Percentiles rank a stretch among this genome's conserved stretches.
Conservation (phyloP, 768 basidiomycete species). For the Lactarius quietus region DNA sequence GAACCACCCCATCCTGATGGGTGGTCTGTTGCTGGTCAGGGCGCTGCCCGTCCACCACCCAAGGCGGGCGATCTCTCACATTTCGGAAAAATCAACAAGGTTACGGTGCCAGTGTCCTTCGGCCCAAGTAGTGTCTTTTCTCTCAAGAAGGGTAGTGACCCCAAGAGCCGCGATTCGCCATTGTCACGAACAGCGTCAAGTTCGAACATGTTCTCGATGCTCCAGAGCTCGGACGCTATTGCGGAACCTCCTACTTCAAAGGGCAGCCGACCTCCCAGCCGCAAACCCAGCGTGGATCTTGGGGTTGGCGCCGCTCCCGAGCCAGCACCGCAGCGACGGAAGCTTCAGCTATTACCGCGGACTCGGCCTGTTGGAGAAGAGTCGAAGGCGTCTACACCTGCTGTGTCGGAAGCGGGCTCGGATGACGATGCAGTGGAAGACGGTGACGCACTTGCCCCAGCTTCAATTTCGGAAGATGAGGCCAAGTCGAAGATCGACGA, state of each 20-base stretch:
- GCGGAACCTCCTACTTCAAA: conserved; percentile 48
- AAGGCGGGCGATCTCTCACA: conserved; percentile 84
- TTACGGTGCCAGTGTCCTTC: conserved; percentile 65
- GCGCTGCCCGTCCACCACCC: conserved; percentile 49
- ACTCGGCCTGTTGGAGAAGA: conserved; percentile 58
- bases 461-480: conserved; percentile 60
- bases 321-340: conserved; percentile 55
- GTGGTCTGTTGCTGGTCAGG: conserved; percentile 53
- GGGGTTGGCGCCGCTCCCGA: conserved; percentile 45
- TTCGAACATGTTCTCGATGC: conserved; percentile 87
- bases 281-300: conserved; percentile 51
- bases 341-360: conserved; percentile 75
- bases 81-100: conserved; percentile 82
- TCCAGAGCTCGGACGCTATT: conserved; percentile 57
- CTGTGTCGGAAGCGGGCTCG: conserved; percentile 47
- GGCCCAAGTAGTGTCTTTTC: conserved; percentile 84
- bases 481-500: conserved; percentile 75
- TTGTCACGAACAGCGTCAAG: conserved; percentile 76
- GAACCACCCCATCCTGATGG: conserved; percentile 70
- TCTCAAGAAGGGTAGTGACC: conserved; percentile 55
- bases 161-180: conserved; percentile 58
- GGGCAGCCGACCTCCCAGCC: conserved; percentile 48
- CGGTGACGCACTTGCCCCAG: conserved; percentile 26
- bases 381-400: conserved; percentile 37
- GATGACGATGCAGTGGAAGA: conserved; percentile 44